Evolutionary conservation across 768 basidiomycete species (phyloP).

Genomic region (Amanita muscaria): DNA sequence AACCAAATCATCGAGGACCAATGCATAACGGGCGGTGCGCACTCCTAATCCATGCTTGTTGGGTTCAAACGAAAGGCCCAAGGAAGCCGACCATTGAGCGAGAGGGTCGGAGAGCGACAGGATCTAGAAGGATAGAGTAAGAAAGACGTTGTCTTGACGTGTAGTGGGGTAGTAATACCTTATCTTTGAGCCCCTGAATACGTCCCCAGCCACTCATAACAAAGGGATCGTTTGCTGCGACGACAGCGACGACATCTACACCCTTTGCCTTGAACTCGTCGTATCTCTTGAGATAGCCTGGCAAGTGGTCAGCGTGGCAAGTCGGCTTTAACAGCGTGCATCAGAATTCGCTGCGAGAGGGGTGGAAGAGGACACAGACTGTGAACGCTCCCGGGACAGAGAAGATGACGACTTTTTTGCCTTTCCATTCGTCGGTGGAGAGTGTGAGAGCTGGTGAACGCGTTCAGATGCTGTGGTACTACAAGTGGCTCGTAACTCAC

Average conservation of each 20-base stretch:
- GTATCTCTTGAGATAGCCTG: slow-evolving; percentile 58
- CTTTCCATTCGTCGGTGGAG: slow-evolving; percentile 59
- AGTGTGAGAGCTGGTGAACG: slow-evolving; percentile 38
- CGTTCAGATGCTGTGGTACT: neutral
- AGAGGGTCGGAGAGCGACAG: slow-evolving; percentile 46
- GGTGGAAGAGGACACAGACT: slow-evolving; percentile 32
- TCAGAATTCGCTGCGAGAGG: slow-evolving; percentile 20
- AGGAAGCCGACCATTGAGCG: slow-evolving; percentile 44
- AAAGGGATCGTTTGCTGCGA: slow-evolving; percentile 75
- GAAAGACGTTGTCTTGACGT: no score
- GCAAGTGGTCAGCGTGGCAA: slow-evolving; percentile 59
- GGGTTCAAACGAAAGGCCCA: slow-evolving; percentile 51
- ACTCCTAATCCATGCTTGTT: slow-evolving; percentile 39
- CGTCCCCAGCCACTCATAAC: slow-evolving; percentile 62
- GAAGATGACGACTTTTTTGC: slow-evolving; percentile 75
- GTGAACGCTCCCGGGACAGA: slow-evolving; percentile 79
- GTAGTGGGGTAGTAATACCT: slow-evolving; percentile 30
- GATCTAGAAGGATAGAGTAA: slow-evolving; percentile 33
- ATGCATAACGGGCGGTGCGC: slow-evolving; percentile 53
- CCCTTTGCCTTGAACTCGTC: slow-evolving; percentile 74
- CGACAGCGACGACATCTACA: slow-evolving; percentile 60
- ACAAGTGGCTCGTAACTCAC: slow-evolving; percentile 32
- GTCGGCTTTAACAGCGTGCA: slow-evolving; percentile 40
- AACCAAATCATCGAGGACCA: slow-evolving; percentile 62
- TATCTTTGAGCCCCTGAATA: slow-evolving; percentile 54